Conservation (phyloP, 2,329 filamentous ascomycete species). For the Aureobasidium musti region DNA sequence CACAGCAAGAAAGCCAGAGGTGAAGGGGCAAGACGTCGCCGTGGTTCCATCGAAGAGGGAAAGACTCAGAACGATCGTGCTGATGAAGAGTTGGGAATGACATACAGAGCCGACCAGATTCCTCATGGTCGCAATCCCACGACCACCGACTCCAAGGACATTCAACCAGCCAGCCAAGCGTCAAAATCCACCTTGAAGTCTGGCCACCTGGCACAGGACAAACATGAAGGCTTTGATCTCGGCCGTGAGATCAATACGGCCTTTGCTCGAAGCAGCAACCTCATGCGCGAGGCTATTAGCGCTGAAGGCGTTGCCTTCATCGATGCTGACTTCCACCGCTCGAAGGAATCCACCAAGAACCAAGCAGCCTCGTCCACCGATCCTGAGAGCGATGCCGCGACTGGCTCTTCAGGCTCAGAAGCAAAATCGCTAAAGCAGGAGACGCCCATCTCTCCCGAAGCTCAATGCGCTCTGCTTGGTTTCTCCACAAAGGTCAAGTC, state of each 20-base stretch:
- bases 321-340: slow-evolving; percentile 35
- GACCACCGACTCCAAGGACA: neutral
- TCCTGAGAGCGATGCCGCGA: slow-evolving; percentile 2
- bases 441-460: neutral
- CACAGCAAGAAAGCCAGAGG: slow-evolving; percentile 6
- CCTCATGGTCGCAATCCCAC: neutral
- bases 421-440: neutral
- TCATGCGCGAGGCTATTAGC: slow-evolving; percentile 50
- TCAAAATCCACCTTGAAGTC: neutral
- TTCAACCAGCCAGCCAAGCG: neutral
- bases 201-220: slow-evolving; percentile 35
- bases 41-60: slow-evolving; percentile 11
- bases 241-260: slow-evolving; percentile 34
- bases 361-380: slow-evolving; percentile 1
- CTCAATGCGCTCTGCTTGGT: slow-evolving; percentile 29
- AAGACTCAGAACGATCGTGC: slow-evolving; percentile 25
- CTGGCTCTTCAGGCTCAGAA: neutral
- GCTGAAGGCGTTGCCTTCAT: slow-evolving; percentile 51
- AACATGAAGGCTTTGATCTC: slow-evolving; percentile 29
- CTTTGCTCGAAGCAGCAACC: slow-evolving; percentile 51
- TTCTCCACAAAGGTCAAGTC: slow-evolving; percentile 31
- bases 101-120: slow-evolving; percentile 9
- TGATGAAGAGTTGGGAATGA: slow-evolving; percentile 34
- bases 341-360: slow-evolving; percentile 19
- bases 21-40: slow-evolving; percentile 26